phyloP scores from a whole-genome alignment of 2,329 filamentous ascomycete species.

The Microdochium trichocladiopsis region DNA sequence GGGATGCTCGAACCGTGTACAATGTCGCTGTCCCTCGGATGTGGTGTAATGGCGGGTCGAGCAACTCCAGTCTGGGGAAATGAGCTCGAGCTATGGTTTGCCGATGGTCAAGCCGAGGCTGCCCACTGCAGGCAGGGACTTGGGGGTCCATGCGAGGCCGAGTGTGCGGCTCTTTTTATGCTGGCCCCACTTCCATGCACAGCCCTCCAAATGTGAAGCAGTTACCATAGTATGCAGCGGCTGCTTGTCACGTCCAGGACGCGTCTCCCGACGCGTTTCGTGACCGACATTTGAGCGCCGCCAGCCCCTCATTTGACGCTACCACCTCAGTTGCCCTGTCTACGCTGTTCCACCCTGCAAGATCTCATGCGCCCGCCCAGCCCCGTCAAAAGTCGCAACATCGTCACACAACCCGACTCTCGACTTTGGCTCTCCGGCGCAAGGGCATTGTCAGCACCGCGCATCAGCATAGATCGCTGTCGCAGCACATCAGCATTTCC shows the following conservation, averaged over 20 bases:
- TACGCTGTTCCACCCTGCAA: not conserved
- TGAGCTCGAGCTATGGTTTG: not conserved
- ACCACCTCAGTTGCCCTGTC: not conserved
- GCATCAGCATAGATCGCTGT: no score
- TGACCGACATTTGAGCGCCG: not conserved
- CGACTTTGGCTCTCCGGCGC: no score
- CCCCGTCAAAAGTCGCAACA: constrained; percentile 14
- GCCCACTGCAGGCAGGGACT: not conserved
- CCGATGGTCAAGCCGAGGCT: not conserved
- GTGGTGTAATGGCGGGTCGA: not conserved
- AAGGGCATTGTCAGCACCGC: no score
- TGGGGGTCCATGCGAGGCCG: not conserved
- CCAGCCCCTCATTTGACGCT: not conserved
- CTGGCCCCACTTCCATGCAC: not conserved
- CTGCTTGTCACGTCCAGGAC: not conserved
- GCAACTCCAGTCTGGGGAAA: not conserved
- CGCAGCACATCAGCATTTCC: no score
- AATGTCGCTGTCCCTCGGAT: not conserved
- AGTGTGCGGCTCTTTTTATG: not conserved
- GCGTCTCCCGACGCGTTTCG: not conserved
- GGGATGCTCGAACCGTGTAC: no score
- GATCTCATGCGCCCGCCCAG: not conserved
- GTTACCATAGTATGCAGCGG: no score
- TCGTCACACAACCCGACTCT: constrained; percentile 11
- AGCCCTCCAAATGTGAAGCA: not conserved